These are phyloP conservation scores for Aspergillus tanneri DNA, from an alignment of 2,329 filamentous ascomycete species.

Conservation along the genomic window DNA sequence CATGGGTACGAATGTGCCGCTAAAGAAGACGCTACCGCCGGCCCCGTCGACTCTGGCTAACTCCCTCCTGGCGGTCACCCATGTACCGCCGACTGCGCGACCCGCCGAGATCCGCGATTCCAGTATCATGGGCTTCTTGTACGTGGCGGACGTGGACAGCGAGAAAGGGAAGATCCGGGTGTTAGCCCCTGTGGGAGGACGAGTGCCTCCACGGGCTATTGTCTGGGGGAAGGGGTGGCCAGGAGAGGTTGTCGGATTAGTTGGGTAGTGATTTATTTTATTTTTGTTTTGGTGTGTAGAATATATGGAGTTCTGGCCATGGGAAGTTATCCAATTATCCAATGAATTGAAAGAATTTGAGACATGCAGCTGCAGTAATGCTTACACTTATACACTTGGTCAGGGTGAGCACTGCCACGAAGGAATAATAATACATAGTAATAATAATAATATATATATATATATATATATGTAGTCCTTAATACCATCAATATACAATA, in stretches of 20 bases:
- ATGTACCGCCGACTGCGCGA: slow-evolving; percentile 67
- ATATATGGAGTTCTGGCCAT: too few relatives aligned
- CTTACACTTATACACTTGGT: too few relatives aligned
- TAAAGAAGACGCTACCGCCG: slow-evolving; percentile 65
- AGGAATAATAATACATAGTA: too few relatives aligned
- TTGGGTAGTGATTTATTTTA: slow-evolving; percentile 49
- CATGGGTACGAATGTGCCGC: slow-evolving; percentile 27
- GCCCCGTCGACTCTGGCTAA: slow-evolving; percentile 65
- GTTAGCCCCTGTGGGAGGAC: slow-evolving; percentile 77
- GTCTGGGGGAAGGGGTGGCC: slow-evolving; percentile 80
- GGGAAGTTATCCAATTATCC: too few relatives aligned
- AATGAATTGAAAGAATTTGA: too few relatives aligned
- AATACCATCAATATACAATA: too few relatives aligned
- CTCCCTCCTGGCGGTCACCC: slow-evolving; percentile 80
- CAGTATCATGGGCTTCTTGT: slow-evolving; percentile 87
- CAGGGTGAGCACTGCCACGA: too few relatives aligned
- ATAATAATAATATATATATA: too few relatives aligned
- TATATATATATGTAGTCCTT: too few relatives aligned
- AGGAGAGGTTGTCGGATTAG: slow-evolving; percentile 74
- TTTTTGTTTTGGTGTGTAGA: background rate
- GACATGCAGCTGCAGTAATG: too few relatives aligned
- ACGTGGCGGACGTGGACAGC: slow-evolving; percentile 87
- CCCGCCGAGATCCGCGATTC: slow-evolving; percentile 74
- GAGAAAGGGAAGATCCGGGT: slow-evolving; percentile 77
- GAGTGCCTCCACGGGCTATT: slow-evolving; percentile 75